Conservation (phyloP, 1,284 basidiomycete genomes). For the Cutaneotrichosporon arboriforme region DNA sequence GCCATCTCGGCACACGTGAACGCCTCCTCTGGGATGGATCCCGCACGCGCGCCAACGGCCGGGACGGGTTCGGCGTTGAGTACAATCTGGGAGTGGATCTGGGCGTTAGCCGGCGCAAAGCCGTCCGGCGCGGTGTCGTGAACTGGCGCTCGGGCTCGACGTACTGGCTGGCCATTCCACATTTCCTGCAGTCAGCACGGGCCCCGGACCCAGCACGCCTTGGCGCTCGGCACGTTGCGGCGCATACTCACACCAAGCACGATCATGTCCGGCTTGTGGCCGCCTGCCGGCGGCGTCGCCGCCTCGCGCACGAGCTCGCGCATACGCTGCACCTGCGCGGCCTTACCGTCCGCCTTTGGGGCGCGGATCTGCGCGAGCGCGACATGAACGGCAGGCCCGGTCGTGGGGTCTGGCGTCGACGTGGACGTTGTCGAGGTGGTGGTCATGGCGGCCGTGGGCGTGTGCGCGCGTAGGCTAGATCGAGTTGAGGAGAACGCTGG, state of each 20-base stretch:
- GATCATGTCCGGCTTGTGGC: constrained; percentile 6
- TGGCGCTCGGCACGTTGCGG: no score
- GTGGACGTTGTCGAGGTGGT: neutral
- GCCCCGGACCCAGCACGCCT: no score
- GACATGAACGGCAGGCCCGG: constrained; percentile 2
- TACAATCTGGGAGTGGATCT: constrained; percentile 7
- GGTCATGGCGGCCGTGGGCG: no score
- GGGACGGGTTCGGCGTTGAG: constrained; percentile 12
- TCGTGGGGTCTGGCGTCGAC: neutral
- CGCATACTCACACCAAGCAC: constrained; percentile 10
- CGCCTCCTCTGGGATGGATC: constrained; percentile 8
- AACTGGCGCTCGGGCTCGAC: neutral
- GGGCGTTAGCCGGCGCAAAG: no score
- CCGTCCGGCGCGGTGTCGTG: no score
- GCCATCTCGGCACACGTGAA: constrained; percentile 71
- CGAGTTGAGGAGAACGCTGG: no score
- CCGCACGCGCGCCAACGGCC: neutral
- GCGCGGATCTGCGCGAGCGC: constrained; percentile 13
- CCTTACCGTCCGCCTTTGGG: constrained; percentile 1
- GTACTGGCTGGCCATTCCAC: constrained; percentile 9
- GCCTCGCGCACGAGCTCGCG: constrained; percentile 11
- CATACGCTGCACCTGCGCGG: constrained; percentile 6
- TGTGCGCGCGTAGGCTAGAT: no score
- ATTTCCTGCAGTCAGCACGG: constrained; percentile 13
- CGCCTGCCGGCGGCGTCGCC: neutral